phyloP scores from a whole-genome alignment of 345 rosid species.

The Dipteronia dyeriana region DNA sequence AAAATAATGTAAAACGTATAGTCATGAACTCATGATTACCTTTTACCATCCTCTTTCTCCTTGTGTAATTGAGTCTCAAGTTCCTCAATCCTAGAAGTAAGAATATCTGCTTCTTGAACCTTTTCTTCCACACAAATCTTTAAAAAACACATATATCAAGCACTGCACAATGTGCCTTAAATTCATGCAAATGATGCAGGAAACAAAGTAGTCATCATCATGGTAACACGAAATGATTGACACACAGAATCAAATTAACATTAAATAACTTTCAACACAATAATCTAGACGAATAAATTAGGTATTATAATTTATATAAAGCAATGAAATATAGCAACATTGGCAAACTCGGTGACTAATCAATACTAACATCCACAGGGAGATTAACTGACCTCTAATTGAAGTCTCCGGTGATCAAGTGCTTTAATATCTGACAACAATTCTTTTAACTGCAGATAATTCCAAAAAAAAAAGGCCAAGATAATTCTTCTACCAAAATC shows the following conservation, averaged over 20 bases:
- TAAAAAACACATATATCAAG: conserved; percentile 19
- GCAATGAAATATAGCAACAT: neutral
- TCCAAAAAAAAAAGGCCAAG: conserved; percentile 11
- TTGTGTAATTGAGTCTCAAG: conserved; percentile 67
- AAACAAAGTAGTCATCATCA: conserved; percentile 9
- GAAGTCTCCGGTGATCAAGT: conserved; percentile 52
- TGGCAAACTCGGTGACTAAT: neutral
- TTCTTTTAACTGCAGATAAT: conserved; percentile 63
- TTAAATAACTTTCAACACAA: neutral
- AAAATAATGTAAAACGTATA: neutral
- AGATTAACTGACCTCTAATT: conserved; percentile 56
- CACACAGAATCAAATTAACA: neutral
- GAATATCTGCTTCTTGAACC: conserved; percentile 68
- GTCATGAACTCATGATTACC: conserved; percentile 40
- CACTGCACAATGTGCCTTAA: conserved; percentile 9
- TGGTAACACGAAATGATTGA: neutral
- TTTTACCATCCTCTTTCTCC: conserved; percentile 76
- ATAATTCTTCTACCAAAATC: neutral
- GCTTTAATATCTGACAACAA: conserved; percentile 45
- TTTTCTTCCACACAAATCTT: conserved; percentile 61
- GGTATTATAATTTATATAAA: neutral
- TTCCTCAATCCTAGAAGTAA: conserved; percentile 67
- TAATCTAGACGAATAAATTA: neutral
- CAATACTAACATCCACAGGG: conserved; percentile 20
- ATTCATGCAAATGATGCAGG: neutral